Conservation (phyloP, 257 asterid species). For the Ligustrum vulgare region DNA sequence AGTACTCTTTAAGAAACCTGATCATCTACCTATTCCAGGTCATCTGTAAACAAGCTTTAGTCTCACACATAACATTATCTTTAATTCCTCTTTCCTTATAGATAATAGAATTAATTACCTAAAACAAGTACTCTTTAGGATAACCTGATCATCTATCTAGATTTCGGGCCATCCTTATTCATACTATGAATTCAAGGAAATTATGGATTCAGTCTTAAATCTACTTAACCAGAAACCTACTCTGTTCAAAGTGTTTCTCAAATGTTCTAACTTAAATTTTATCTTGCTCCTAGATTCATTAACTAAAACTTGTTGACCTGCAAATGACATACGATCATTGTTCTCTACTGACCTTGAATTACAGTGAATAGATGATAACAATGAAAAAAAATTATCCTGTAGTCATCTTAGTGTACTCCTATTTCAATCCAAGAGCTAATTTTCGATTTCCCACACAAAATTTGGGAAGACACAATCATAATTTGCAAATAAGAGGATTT, state of each 20-base stretch:
- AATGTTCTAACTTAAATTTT: background rate
- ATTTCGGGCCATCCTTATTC: no score
- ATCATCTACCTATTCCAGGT: background rate
- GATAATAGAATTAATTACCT: background rate
- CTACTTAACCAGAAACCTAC: background rate
- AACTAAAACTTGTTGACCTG: background rate
- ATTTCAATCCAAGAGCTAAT: background rate
- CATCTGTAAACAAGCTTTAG: background rate
- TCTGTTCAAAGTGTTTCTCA: background rate
- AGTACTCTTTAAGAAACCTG: background rate
- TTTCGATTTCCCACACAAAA: background rate
- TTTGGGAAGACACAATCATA: background rate
- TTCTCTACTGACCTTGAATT: background rate
- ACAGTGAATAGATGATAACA: background rate
- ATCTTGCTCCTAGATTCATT: background rate
- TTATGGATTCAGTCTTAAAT: background rate
- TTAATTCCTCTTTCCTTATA: background rate
- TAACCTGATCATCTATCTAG: background rate
- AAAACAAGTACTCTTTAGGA: background rate
- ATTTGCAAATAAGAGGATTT: background rate
- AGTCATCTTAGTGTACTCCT: background rate
- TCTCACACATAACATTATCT: background rate
- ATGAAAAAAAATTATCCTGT: no score
- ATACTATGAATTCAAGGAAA: background rate
- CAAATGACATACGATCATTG: background rate